Conservation (phyloP, 768 basidiomycete genomes). For the Termitomyces sp. region DNA sequence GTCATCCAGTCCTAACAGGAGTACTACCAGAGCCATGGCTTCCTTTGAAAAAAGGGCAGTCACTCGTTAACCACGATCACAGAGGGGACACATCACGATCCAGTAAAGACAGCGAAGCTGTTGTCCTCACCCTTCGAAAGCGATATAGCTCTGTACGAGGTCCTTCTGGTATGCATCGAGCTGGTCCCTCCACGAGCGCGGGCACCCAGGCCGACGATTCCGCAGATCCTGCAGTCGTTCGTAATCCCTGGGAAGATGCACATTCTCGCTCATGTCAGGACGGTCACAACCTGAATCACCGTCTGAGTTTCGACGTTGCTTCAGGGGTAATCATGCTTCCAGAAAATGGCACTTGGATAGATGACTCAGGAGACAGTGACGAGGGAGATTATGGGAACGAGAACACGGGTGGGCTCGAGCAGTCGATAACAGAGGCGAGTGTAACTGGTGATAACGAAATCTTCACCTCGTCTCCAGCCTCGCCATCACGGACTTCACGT, state of each 20-base stretch:
- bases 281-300: conserved; percentile 36
- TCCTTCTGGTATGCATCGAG: not conserved
- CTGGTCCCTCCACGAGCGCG: conserved; percentile 10
- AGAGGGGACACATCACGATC: conserved; percentile 29
- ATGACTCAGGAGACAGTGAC: conserved; percentile 41
- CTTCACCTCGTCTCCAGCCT: conserved; percentile 16
- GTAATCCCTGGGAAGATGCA: conserved; percentile 65
- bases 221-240: conserved; percentile 20
- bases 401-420: conserved; percentile 23
- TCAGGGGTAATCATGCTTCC: conserved; percentile 88
- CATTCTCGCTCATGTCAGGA: conserved; percentile 19
- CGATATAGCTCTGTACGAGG: conserved; percentile 34
- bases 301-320: conserved; percentile 79
- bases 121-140: conserved; percentile 78
- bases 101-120: conserved; percentile 50
- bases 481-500: conserved; percentile 44
- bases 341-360: conserved; percentile 64
- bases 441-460: conserved; percentile 13
- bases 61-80: conserved; percentile 54
- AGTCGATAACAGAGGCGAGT: conserved; percentile 20
- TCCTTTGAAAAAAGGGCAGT: conserved; percentile 80
- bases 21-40: conserved; percentile 93
- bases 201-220: conserved; percentile 7
- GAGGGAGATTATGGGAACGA: conserved; percentile 37
- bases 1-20: conserved; percentile 93